phyloP scores from a whole-genome alignment of 208 protist genomes.

The Leishmania amazonensis region DNA sequence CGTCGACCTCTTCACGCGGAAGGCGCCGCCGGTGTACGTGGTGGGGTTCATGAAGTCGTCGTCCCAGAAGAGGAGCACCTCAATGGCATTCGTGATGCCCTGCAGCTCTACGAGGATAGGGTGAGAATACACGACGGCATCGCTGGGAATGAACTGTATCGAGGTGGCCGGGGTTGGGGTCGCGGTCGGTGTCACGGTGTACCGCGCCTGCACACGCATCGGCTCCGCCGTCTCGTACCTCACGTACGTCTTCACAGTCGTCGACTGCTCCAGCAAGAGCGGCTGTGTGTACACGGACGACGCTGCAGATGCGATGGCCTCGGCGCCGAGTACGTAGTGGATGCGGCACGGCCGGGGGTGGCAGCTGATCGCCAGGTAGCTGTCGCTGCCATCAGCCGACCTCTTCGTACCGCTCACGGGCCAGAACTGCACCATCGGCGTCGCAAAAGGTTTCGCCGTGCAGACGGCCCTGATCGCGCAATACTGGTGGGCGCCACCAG shows the following conservation, averaged over 20 bases:
- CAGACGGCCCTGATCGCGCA: constrained; percentile 63
- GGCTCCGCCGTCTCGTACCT: constrained; percentile 30
- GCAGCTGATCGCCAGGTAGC: constrained; percentile 45
- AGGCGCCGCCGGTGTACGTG: constrained; percentile 35
- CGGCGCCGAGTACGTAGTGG: constrained; percentile 58
- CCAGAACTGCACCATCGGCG: constrained; percentile 34
- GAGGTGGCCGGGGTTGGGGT: background rate
- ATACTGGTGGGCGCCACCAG: constrained; percentile 40
- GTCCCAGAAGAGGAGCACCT: constrained; percentile 46
- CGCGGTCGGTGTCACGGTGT: constrained; percentile 28
- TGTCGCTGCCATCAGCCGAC: constrained; percentile 19
- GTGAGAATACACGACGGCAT: constrained; percentile 30
- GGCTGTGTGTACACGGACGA: constrained; percentile 31
- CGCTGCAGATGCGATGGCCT: constrained; percentile 11
- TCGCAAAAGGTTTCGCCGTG: constrained; percentile 13
- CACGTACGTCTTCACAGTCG: constrained; percentile 46
- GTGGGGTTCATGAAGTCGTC: constrained; percentile 34
- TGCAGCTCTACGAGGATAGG: constrained; percentile 53
- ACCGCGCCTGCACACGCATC: constrained; percentile 36
- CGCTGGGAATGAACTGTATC: constrained; percentile 35
- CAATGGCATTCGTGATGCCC: constrained; percentile 27
- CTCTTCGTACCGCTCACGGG: constrained; percentile 34
- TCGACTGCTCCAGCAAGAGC: constrained; percentile 37
- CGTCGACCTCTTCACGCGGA: constrained; percentile 53
- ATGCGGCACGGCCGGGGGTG: constrained; percentile 52